Conservation (phyloP, 148 eudicot genomes). For the Arctostaphylos glauca region DNA sequence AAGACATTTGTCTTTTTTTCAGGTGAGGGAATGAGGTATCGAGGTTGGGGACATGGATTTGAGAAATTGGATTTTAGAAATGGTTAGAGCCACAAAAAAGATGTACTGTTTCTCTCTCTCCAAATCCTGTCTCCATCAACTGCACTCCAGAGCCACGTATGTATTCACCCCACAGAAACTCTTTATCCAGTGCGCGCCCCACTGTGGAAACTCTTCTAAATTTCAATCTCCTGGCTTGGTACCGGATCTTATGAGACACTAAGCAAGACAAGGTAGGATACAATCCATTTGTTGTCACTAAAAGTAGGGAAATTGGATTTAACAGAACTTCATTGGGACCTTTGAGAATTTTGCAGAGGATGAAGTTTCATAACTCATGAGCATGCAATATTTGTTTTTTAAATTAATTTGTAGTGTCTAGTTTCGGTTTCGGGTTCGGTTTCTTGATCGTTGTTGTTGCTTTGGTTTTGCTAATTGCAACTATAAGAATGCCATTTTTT, state of each 20-base stretch:
- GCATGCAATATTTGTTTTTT: background rate
- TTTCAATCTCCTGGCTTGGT: background rate
- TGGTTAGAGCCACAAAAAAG: background rate
- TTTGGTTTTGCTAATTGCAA: background rate
- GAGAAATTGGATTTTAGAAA: background rate
- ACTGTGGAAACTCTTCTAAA: background rate
- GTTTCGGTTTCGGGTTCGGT: background rate
- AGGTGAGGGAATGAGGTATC: too few relatives aligned
- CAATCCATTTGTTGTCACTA: background rate
- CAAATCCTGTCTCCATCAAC: background rate
- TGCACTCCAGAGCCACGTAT: background rate
- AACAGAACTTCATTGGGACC: background rate
- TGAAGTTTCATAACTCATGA: background rate
- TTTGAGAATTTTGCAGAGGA: conserved; percentile 3
- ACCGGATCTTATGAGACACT: background rate
- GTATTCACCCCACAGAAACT: background rate
- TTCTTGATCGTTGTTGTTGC: background rate
- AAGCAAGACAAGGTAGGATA: background rate
- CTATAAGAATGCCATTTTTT: background rate
- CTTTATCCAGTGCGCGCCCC: background rate
- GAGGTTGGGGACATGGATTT: background rate
- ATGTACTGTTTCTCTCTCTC: background rate
- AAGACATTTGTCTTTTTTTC: too few relatives aligned
- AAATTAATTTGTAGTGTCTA: background rate
- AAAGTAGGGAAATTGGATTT: background rate